Evolutionary conservation across 202 grass and related monocot genomes (phyloP), one percentile per base, ranked within the genome.

Genomic region (Zoysia matrella): DNA sequence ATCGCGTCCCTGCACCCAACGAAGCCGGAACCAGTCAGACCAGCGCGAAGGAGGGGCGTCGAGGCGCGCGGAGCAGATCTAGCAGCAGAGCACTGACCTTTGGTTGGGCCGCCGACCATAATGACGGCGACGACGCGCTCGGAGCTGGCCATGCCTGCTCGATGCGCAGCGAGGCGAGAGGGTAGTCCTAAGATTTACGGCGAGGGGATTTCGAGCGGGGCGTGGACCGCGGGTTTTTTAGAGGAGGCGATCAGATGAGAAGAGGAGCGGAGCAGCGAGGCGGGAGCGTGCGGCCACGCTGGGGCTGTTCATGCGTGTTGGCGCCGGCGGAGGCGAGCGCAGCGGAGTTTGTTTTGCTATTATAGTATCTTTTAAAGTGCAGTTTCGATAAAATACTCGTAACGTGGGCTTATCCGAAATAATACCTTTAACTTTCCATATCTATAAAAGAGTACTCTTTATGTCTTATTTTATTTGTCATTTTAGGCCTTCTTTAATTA

Each of bases 71-170:
- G 8, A 3, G 73, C 80, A 78, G 86, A 91, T 92, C 88, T 78
- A 74, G 69, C 44, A 11, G 55, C 30, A 36, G 7, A 12, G 16
- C 3, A 61, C 68, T 41, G 8, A 94, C 96, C 96, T 86, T 99
- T 99, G 12, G 96, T 99, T 30, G 96, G 93, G 6, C 96, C 93
- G 47, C 96, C 96, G 78, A 99, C 96, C 96, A 99, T 92, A 89
- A 99, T 96, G 85, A 99, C 96, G 75, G 96, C 91, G 71, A 99
- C 96, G 77, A 99, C 83, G 64, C 78, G 89, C 88, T 96, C 83
- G 77, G 96, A 65, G 86, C 83, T 87, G 42, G 91, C 91, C 93
- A 96, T 96, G 62, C 40, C 41, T 65, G 8, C 10, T 65, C 11
- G 65, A 36, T 36, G 30, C 30, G 30, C 30, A 22, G 66, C 47